Conservation (phyloP, 768 basidiomycete species). For the Lactarius evosmus region DNA sequence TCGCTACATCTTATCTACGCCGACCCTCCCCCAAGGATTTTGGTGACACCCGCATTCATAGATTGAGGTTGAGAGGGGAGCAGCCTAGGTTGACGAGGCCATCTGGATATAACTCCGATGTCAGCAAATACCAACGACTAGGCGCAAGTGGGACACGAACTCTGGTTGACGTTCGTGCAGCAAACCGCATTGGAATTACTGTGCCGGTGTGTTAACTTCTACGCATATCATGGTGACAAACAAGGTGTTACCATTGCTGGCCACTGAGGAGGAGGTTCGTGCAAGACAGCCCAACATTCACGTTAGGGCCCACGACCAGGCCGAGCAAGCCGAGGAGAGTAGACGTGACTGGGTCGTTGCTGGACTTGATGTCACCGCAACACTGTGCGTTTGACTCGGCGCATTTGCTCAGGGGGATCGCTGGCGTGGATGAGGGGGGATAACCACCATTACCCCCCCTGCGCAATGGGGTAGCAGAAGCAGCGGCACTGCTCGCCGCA, state of each 20-base stretch:
- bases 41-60: not conserved
- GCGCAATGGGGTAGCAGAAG: slow-evolving; percentile 6
- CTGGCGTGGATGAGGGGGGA: not conserved
- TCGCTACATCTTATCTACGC: not conserved
- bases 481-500: not conserved
- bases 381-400: not conserved
- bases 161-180: not conserved
- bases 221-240: not conserved
- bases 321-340: accelerated
- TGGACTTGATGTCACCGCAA: not conserved
- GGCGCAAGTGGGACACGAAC: slow-evolving; percentile 2
- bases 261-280: not conserved
- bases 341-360: accelerated
- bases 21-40: not conserved
- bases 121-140: not conserved
- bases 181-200: not conserved
- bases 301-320: not conserved
- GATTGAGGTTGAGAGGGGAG: not conserved
- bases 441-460: not conserved
- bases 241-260: not conserved
- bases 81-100: not conserved
- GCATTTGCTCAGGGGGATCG: slow-evolving; percentile 7
- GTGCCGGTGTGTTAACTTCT: not conserved
- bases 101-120: not conserved
- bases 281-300: not conserved